phyloP scores from a whole-genome alignment of 257 asterid genomes.

The Lycium barbarum region DNA sequence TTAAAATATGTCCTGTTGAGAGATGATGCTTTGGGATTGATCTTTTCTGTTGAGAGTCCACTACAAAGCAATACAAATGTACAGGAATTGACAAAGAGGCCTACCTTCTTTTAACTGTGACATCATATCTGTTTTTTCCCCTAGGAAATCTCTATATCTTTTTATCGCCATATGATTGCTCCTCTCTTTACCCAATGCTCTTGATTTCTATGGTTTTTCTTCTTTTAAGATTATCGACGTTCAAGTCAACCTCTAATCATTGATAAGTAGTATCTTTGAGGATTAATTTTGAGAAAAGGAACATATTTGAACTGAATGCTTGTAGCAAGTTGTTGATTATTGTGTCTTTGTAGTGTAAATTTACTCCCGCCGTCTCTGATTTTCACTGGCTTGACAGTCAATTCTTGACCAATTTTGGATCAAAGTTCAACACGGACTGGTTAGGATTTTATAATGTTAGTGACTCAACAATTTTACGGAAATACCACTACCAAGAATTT shows the following conservation, averaged over 20 bases:
- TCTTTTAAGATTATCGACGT: neutral
- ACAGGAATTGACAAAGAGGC: neutral
- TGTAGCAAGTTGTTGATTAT: neutral
- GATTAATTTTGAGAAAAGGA: neutral
- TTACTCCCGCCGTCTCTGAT: neutral
- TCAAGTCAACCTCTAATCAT: neutral
- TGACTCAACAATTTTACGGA: neutral
- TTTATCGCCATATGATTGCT: neutral
- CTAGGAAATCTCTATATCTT: neutral
- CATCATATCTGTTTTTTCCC: neutral
- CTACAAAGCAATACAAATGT: neutral
- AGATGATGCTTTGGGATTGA: neutral
- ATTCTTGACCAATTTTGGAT: neutral
- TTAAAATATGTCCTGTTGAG: neutral
- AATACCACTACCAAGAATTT: neutral
- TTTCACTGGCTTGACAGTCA: neutral
- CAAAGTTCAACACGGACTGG: neutral
- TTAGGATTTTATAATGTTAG: neutral
- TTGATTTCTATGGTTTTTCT: neutral
- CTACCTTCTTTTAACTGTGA: neutral
- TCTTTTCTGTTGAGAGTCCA: neutral
- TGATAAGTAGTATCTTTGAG: neutral
- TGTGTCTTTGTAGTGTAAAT: neutral
- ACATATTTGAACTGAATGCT: slow-evolving; percentile 9
- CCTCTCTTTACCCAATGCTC: neutral